Evolutionary conservation across 2,329 filamentous ascomycete species (phyloP).

Genomic region (Xylariaceae sp.): DNA sequence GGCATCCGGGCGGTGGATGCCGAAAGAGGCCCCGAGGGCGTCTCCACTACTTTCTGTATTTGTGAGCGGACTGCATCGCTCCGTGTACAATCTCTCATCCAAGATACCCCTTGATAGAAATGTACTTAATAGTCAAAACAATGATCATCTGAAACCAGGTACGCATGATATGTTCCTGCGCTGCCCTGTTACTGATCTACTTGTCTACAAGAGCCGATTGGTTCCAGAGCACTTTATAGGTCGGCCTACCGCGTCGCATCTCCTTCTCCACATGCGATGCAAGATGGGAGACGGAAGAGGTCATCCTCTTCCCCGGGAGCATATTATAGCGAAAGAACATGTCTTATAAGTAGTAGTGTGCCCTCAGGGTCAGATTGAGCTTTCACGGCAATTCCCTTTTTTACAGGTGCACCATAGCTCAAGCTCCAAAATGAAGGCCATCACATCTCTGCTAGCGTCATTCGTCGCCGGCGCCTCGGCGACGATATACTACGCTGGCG

Average conservation of each 20-base stretch:
- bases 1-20: neutral
- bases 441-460: slow-evolving; percentile 22
- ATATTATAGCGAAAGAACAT: neutral
- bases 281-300: slow-evolving; percentile 13
- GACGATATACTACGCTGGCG: slow-evolving; percentile 56
- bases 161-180: neutral
- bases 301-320: neutral
- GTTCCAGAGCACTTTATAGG: neutral
- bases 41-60: slow-evolving; percentile 18
- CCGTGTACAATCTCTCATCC: slow-evolving; percentile 31
- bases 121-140: slow-evolving; percentile 17
- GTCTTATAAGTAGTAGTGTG: slow-evolving; percentile 5
- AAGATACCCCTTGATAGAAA: slow-evolving; percentile 38
- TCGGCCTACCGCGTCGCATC: neutral
- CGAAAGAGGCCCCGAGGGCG: neutral
- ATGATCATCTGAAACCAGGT: neutral
- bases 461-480: slow-evolving; percentile 43
- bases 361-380: neutral
- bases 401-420: neutral
- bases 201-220: neutral
- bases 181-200: neutral
- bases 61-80: slow-evolving; percentile 27
- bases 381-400: neutral
- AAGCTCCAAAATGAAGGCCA: slow-evolving; percentile 32
- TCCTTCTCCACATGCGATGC: neutral